A percentile compares a stretch with the other conserved stretches of the same genome.
These are phyloP conservation scores for Elongisporangium undulatum DNA, from an alignment of 352 stramenopile species.

Conservation along the genomic window DNA sequence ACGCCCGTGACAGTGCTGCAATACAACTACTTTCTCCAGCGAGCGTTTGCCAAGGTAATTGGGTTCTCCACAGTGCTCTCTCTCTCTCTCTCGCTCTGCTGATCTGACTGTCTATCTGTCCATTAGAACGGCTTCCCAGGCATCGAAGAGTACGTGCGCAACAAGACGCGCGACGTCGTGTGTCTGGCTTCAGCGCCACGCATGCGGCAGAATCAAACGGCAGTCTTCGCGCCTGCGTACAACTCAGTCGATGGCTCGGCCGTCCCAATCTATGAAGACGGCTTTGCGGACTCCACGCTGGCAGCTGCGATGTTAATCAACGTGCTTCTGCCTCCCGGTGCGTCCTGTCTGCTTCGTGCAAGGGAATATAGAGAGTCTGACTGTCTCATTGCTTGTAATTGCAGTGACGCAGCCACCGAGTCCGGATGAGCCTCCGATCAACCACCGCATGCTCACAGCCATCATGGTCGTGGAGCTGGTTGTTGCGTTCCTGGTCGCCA, in stretches of 20 bases:
- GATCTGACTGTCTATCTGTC: neutral
- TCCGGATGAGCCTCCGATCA: constrained; percentile 70
- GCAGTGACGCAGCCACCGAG: constrained; percentile 58
- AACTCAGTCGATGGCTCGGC: constrained; percentile 29
- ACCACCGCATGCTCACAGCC: constrained; percentile 77
- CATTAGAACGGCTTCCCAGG: constrained; percentile 69
- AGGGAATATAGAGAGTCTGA: neutral
- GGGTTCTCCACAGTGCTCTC: too few relatives aligned
- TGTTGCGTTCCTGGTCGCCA: constrained; percentile 74
- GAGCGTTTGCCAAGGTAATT: constrained; percentile 65
- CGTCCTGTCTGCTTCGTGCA: neutral
- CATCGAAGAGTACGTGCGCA: constrained; percentile 63
- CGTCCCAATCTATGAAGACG: constrained; percentile 40
- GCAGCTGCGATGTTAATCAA: constrained; percentile 64
- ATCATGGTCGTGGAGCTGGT: constrained; percentile 87
- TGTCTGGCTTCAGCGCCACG: constrained; percentile 21
- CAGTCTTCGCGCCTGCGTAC: constrained; percentile 37
- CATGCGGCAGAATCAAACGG: neutral
- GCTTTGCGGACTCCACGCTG: constrained; percentile 51
- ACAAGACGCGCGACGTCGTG: constrained; percentile 71
- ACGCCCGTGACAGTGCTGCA: constrained; percentile 31
- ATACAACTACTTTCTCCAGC: constrained; percentile 80
- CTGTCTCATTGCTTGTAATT: constrained; percentile 2
- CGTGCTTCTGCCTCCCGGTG: constrained; percentile 68
- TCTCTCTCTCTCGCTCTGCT: too few relatives aligned